Percentiles rank a stretch among this genome's conserved stretches.
Conservation (phyloP, 768 basidiomycete genomes). For the Rhodotorula babjevae region DNA sequence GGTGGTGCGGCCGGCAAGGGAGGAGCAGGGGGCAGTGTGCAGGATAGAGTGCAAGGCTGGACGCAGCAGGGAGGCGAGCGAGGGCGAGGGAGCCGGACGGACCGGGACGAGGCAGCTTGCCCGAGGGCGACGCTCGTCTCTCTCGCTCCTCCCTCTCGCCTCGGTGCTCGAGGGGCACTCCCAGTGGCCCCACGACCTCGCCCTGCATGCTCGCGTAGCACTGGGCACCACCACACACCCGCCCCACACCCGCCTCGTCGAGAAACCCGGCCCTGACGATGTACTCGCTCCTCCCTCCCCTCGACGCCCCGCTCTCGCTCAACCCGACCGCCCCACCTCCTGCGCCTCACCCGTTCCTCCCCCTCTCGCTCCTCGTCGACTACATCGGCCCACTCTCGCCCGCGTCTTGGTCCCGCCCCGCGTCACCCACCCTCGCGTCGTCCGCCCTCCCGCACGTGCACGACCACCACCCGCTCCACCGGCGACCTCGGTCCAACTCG, state of each 20-base stretch:
- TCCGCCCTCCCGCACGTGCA: neutral
- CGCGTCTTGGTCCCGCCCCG: neutral
- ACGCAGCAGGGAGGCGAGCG: too few species aligned
- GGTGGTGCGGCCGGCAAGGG: too few species aligned
- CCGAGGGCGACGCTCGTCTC: too few species aligned
- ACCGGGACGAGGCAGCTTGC: too few species aligned
- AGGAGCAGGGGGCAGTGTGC: too few species aligned
- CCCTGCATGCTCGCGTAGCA: neutral
- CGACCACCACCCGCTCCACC: neutral
- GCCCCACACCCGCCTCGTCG: too few species aligned
- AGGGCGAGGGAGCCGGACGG: too few species aligned
- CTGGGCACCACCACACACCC: neutral
- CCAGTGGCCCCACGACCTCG: too few species aligned
- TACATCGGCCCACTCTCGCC: constrained; percentile 32
- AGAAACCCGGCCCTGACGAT: neutral
- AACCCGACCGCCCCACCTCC: constrained; percentile 21
- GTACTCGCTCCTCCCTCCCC: constrained; percentile 6
- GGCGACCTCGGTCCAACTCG: constrained; percentile 8
- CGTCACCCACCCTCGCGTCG: neutral
- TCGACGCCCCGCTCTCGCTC: constrained; percentile 34
- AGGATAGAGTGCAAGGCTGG: too few species aligned
- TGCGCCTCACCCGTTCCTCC: neutral
- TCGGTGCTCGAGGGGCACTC: neutral
- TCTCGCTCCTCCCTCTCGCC: too few species aligned
- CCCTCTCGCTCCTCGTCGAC: constrained; percentile 23